Evolutionary conservation across 192 early-diverging fungal species (phyloP), one percentile per base, ranked within the genome.

Genomic region (Coemansia sp.): DNA sequence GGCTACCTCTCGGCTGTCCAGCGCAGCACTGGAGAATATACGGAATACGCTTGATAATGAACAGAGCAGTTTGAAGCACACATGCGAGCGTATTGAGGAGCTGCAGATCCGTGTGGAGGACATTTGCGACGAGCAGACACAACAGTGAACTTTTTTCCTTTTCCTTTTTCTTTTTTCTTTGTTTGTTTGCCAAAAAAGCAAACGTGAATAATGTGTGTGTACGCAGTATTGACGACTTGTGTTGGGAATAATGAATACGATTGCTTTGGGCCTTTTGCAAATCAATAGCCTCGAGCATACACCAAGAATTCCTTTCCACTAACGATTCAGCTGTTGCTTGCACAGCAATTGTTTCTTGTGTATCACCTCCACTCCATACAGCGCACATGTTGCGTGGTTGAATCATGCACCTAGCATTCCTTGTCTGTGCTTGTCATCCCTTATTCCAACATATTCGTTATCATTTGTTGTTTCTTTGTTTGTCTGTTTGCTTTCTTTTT

Each of bases 61-160:
- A 63, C 61, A 71, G 37, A n/a, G 43, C 39, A 47, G 32, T 19
- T 42, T 82, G 52, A 53, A 41, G 19, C 65, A 77, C 43, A 71
- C 66, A 9, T 69, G 71, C 54, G 68, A 74, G 15, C 75, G 75
- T 62, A 74, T 82, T 21, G 38, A 53, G 3, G 69, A 77, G 49
- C 61, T 82, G 16, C 66, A 67, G n/a, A 61, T 64, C 16, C 72
- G 65, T 15, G 64, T 82, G 32, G 75, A 74, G 5, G 41, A 39
- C 37, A 13, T 56, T 44, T 54, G 63, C 13, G 67, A 64, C 9
- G 23, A 44, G 21, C 64, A 56, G 62, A 32, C 60, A 7, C 47
- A 41, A 9, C 26, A n/a, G 18, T 62, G 26, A 18, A 6, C n/a
- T 23, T 10, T 10, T 9, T 12, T 38, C 15, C 23, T 26, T 39